Evolutionary conservation across 371 early-diverging fungal genomes (phyloP).

Genomic region (Amoeboradix gromovi): DNA sequence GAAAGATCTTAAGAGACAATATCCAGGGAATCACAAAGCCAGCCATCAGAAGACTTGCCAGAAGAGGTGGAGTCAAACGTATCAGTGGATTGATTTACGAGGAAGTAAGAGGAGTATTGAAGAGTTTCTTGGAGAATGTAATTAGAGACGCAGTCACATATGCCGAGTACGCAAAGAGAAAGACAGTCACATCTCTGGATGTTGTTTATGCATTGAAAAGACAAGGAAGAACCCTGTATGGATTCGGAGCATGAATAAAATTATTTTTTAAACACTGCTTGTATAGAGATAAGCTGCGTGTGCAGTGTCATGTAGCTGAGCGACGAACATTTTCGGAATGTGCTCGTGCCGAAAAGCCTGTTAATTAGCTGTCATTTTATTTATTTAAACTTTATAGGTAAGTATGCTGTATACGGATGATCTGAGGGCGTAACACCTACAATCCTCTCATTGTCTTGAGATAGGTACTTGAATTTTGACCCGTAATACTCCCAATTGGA

Average conservation of each 20-base stretch:
- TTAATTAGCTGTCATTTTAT: no score
- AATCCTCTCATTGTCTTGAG: no score
- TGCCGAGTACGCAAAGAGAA: slow-evolving; percentile 98
- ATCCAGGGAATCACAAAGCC: slow-evolving; percentile 97
- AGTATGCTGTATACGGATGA: no score
- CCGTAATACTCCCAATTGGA: no score
- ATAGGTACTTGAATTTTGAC: no score
- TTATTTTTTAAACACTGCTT: no score
- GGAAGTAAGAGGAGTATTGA: slow-evolving; percentile 87
- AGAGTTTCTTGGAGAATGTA: slow-evolving; percentile 89
- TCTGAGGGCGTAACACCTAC: no score
- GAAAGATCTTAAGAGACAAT: slow-evolving; percentile 94
- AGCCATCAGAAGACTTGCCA: slow-evolving; percentile 98
- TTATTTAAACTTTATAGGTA: no score
- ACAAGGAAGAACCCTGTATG: slow-evolving; percentile 83
- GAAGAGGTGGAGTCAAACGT: slow-evolving; percentile 99
- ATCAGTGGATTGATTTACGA: slow-evolving; percentile 96
- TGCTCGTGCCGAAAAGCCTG: no score
- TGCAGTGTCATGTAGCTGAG: no score
- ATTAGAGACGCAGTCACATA: slow-evolving; percentile 94
- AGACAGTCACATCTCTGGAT: slow-evolving; percentile 79
- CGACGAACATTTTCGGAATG: no score
- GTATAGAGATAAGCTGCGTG: no score
- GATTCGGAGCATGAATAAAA: slow-evolving; percentile 15
- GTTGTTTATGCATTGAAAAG: slow-evolving; percentile 94